Percentiles rank a stretch among this genome's conserved stretches.
Evolutionary conservation across 1,139 yeast species (phyloP).

Genomic region (Yamadazyma pseudoaaseri): DNA sequence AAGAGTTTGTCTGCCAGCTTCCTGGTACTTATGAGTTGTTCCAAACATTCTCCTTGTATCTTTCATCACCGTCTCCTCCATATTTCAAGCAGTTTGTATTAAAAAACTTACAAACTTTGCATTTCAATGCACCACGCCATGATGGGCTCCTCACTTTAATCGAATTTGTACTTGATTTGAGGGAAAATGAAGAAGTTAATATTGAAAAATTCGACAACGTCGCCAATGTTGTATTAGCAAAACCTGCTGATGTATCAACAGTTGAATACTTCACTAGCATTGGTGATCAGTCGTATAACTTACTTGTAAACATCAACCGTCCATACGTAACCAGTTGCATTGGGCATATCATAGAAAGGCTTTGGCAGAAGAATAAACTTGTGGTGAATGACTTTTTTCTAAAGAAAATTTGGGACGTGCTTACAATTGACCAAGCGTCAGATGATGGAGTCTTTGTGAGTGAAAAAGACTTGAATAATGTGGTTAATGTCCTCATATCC

Average conservation of each 20-base stretch:
- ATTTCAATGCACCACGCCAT: slow-evolving; percentile 46
- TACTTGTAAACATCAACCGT: slow-evolving; percentile 58
- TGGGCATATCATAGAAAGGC: slow-evolving; percentile 50
- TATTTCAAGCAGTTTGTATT: slow-evolving; percentile 46
- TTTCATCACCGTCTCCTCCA: slow-evolving; percentile 40
- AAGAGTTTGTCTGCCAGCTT: slow-evolving; percentile 17
- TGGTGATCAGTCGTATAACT: slow-evolving; percentile 57
- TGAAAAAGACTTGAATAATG: slow-evolving; percentile 57
- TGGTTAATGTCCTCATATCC: slow-evolving; percentile 64
- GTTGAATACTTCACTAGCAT: slow-evolving; percentile 52
- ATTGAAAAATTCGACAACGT: slow-evolving; percentile 65
- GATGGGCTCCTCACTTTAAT: slow-evolving; percentile 73
- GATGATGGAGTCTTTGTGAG: slow-evolving; percentile 27
- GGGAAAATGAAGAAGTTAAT: slow-evolving; percentile 71
- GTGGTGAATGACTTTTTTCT: slow-evolving; percentile 63
- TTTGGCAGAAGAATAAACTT: slow-evolving; percentile 51
- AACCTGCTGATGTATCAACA: slow-evolving; percentile 53
- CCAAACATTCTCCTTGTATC: slow-evolving; percentile 52
- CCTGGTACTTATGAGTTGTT: slow-evolving; percentile 64
- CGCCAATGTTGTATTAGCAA: slow-evolving; percentile 56
- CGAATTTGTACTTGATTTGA: slow-evolving; percentile 73
- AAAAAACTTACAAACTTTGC: slow-evolving; percentile 49
- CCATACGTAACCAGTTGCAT: slow-evolving; percentile 62
- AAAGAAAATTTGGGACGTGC: slow-evolving; percentile 46
- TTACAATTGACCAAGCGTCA: slow-evolving; percentile 24